Base-by-base conservation (phyloP, 768 basidiomycete genomes). In the Lyophyllum shimeji region DNA sequence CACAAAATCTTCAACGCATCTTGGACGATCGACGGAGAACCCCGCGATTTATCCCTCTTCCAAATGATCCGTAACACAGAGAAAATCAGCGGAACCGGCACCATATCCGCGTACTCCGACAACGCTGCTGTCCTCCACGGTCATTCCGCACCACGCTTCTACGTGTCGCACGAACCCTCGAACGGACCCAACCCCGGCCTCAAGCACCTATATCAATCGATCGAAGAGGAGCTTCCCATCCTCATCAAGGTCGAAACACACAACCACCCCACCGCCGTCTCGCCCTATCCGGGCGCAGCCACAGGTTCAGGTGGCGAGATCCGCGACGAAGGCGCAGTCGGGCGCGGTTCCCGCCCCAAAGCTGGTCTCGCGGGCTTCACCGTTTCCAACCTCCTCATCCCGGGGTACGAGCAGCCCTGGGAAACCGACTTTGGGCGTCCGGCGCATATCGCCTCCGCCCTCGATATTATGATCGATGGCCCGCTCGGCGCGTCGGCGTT, bases 1-100 rank as follows among this genome's bases (percentile, higher is more conserved):
- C 97, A 99, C 80, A 99, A 99, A 75, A 98, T 98, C 63, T 99
- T 98, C 80, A 99, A 99, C 68, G 95, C 97, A 0, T 82, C 90
- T 15, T 99, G 97, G 97, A 91, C 85, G 11, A 83, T 99, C 61
- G 90, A 98, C 64, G 88, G 80, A 1, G 64, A 77, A 39, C 64
- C 77, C 11, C 77, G 84, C 63, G 82, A 89, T 55, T 75, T 76
- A 44, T 91, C 93, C 3, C 83, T 98, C 20, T 99, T 99, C 74
- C 84, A 89, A 62, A 98, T 99, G 95, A 98, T 99, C 63, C 82
- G 93, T 46, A 97, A 98, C 70, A 98, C 96, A 0, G 96, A 98
- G 71, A 83, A 83, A 63, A 69, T 92, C 59, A 83, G 78, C 53
- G 76, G 83, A 1, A 76, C 77, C 3, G 89, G 93, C 39, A 98